Evolutionary conservation across 75 land plant species (phyloP).

Genomic region (Picea glauca): DNA sequence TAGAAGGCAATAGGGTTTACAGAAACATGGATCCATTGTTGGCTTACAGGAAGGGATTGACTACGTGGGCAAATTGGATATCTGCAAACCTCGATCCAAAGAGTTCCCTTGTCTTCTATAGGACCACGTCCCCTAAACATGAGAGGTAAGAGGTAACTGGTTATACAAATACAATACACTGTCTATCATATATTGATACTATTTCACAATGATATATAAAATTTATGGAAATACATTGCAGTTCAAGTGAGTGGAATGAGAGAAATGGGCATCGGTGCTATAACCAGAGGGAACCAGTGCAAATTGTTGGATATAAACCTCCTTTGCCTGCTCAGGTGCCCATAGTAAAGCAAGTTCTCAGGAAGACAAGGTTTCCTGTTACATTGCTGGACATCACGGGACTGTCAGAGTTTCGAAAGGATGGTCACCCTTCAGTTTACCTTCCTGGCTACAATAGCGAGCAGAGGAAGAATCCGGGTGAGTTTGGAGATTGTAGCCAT

Average conservation of each 20-base stretch:
- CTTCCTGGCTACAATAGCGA: slow-evolving; percentile 26
- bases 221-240: slow-evolving; percentile 1
- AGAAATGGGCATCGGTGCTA: slow-evolving; percentile 20
- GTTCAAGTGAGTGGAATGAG: slow-evolving; percentile 41
- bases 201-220: no score
- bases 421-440: slow-evolving; percentile 68
- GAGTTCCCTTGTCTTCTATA: slow-evolving; percentile 50
- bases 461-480: slow-evolving; percentile 42
- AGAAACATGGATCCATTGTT: slow-evolving; percentile 42
- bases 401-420: slow-evolving; percentile 69
- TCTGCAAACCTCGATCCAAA: slow-evolving; percentile 31
- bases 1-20: slow-evolving; percentile 21
- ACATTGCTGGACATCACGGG: slow-evolving; percentile 66
- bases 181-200: no score
- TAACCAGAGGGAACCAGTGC: slow-evolving; percentile 30
- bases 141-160: slow-evolving; percentile 43
- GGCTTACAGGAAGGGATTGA: slow-evolving; percentile 49
- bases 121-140: slow-evolving; percentile 59
- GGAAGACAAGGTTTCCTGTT: slow-evolving; percentile 35
- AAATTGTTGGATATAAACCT: slow-evolving; percentile 29
- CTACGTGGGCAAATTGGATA: slow-evolving; percentile 76
- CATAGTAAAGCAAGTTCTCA: slow-evolving; percentile 35
- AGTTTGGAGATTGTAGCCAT: slow-evolving; percentile 85
- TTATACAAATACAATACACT: neutral
- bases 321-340: slow-evolving; percentile 20